Evolutionary conservation across 352 stramenopile genomes (phyloP).

Genomic region (Globisporangium radiosum): DNA sequence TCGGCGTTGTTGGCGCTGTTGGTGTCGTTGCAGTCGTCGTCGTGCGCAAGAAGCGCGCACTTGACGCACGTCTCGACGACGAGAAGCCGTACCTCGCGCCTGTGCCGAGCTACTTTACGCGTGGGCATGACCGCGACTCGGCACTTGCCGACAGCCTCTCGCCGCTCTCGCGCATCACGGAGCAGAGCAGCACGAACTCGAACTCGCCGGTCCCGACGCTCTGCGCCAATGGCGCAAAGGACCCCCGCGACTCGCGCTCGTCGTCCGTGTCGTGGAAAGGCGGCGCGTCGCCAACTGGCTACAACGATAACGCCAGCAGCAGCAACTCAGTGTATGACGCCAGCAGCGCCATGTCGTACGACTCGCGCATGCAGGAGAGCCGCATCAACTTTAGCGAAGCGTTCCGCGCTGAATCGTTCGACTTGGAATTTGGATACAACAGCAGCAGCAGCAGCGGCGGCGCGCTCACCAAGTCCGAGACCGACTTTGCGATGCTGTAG

Average conservation of each 20-base stretch:
- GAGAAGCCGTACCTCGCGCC: conserved; percentile 37
- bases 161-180: conserved; percentile 13
- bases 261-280: conserved; percentile 31
- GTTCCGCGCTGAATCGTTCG: conserved; percentile 25
- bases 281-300: conserved; percentile 1
- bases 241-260: conserved; percentile 31
- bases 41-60: conserved; percentile 33
- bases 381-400: conserved; percentile 68
- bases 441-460: conserved; percentile 7
- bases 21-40: conserved; percentile 41
- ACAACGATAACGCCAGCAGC: not conserved
- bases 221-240: conserved; percentile 12
- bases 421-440: conserved; percentile 14
- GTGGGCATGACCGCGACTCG: conserved; percentile 9
- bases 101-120: conserved; percentile 33
- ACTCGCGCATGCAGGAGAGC: conserved; percentile 38
- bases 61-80: conserved; percentile 36
- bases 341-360: conserved; percentile 23
- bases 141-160: conserved; percentile 23
- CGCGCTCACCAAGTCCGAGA: conserved; percentile 24
- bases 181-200: conserved; percentile 10
- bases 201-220: conserved; percentile 45
- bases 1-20: conserved; percentile 38
- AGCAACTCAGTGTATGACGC: conserved; percentile 17
- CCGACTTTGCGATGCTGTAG: conserved; percentile 56